Percentiles rank a stretch among this genome's conserved stretches.
Conservation (phyloP, 441 rosid genomes). For the Arabidopsis hybrid region DNA sequence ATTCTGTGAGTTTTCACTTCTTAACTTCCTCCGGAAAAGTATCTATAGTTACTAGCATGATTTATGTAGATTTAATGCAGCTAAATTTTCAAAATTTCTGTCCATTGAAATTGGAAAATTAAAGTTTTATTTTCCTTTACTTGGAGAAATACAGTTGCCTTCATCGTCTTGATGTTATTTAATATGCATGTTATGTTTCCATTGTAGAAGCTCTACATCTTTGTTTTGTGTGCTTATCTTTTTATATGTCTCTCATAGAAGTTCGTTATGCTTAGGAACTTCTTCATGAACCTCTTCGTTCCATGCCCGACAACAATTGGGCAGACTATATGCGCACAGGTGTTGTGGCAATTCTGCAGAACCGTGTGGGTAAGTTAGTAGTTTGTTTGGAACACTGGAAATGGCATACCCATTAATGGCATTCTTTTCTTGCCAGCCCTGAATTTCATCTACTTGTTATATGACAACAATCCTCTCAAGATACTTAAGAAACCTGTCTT, state of each 20-base stretch:
- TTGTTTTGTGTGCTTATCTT: not conserved
- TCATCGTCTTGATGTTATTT: slow-evolving; percentile 11
- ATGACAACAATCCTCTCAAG: slow-evolving; percentile 2
- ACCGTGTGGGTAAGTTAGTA: slow-evolving; percentile 73
- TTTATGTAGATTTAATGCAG: slow-evolving; percentile 16
- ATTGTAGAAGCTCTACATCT: slow-evolving; percentile 9
- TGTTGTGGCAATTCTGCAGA: slow-evolving; percentile 79
- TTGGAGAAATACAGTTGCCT: not conserved
- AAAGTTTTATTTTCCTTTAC: not conserved
- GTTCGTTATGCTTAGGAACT: slow-evolving; percentile 55
- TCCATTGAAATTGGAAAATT: not conserved
- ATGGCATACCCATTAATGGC: not conserved
- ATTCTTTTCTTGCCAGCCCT: slow-evolving; percentile 13
- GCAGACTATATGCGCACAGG: slow-evolving; percentile 70
- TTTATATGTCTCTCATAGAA: slow-evolving; percentile 24
- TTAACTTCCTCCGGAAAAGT: slow-evolving; percentile 11
- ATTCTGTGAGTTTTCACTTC: slow-evolving; percentile 52
- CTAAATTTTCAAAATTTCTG: not conserved
- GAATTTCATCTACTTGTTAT: slow-evolving; percentile 3
- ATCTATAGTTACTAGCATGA: slow-evolving; percentile 14
- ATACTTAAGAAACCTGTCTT: slow-evolving; percentile 30
- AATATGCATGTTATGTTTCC: slow-evolving; percentile 1
- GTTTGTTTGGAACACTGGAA: slow-evolving; percentile 6
- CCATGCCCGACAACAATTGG: slow-evolving; percentile 62
- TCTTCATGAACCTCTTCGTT: slow-evolving; percentile 61